A percentile compares a stretch with the other conserved stretches of the same genome.
phyloP scores from a whole-genome alignment of 208 protist species.

The Trypanosomatidae sp. region DNA sequence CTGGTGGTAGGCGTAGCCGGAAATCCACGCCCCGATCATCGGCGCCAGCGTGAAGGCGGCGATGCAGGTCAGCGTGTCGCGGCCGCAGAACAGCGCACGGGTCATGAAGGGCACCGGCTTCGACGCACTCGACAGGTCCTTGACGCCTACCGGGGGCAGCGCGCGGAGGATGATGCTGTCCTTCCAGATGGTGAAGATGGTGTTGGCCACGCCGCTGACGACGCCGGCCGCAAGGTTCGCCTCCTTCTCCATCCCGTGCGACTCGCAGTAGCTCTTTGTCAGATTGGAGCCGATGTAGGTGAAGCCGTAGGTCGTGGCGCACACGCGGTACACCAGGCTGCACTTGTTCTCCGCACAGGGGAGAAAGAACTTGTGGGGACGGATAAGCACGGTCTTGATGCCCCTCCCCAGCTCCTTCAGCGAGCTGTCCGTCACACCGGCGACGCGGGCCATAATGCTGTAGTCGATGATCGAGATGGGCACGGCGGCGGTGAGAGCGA shows the following conservation, averaged over 20 bases:
- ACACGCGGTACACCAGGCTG: slow-evolving; percentile 67
- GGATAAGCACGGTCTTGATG: slow-evolving; percentile 58
- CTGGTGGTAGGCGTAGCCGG: slow-evolving; percentile 60
- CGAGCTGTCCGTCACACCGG: too few relatives aligned
- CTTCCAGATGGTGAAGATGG: slow-evolving; percentile 77
- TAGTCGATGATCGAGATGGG: slow-evolving; percentile 91
- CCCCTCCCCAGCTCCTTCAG: slow-evolving; percentile 66
- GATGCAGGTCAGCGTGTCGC: slow-evolving; percentile 79
- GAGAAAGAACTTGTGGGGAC: slow-evolving; percentile 86
- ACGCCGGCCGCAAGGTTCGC: too few relatives aligned
- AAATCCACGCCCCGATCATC: slow-evolving; percentile 69
- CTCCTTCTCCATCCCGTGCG: slow-evolving; percentile 52
- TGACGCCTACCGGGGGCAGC: slow-evolving; percentile 67
- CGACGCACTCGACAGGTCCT: too few relatives aligned
- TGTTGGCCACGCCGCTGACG: too few relatives aligned
- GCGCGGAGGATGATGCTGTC: slow-evolving; percentile 76
- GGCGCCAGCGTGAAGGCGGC: slow-evolving; percentile 83
- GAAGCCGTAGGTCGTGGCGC: slow-evolving; percentile 60
- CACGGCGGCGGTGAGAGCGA: slow-evolving; percentile 70
- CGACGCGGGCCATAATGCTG: slow-evolving; percentile 87
- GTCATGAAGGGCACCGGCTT: slow-evolving; percentile 70
- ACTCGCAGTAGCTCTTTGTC: slow-evolving; percentile 81
- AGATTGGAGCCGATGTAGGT: slow-evolving; percentile 84
- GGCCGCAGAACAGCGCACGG: slow-evolving; percentile 67
- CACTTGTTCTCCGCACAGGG: slow-evolving; percentile 86